Evolutionary conservation across 2,329 filamentous ascomycete species (phyloP).

Genomic region (Tolypocladium ovalisporum): DNA sequence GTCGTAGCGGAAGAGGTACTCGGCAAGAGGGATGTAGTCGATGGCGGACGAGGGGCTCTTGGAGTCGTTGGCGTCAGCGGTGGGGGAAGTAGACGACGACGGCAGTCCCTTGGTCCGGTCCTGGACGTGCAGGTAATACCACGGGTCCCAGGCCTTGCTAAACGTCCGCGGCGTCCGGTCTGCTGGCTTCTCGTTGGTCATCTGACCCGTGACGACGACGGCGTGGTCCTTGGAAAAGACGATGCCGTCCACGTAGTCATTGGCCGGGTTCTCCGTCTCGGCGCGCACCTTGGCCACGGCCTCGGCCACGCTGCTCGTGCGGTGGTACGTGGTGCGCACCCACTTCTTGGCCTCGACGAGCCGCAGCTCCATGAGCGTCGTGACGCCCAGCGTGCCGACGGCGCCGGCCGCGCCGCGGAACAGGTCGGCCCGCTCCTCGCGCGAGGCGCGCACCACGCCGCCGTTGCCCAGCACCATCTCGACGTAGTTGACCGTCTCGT

Average conservation of each 20-base stretch:
- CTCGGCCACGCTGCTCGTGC: slow-evolving; percentile 36
- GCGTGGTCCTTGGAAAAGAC: slow-evolving; percentile 51
- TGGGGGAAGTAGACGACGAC: not conserved
- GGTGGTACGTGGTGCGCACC: slow-evolving; percentile 52
- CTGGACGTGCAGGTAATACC: slow-evolving; percentile 65
- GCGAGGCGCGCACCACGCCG: slow-evolving; percentile 44
- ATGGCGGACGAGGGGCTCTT: slow-evolving; percentile 8
- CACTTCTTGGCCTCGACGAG: slow-evolving; percentile 49
- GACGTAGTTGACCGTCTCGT: slow-evolving; percentile 49
- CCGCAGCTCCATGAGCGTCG: slow-evolving; percentile 54
- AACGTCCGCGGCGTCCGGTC: slow-evolving; percentile 39
- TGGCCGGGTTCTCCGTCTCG: slow-evolving; percentile 29
- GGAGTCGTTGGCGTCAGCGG: slow-evolving; percentile 7
- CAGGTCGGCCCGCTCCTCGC: slow-evolving; percentile 36
- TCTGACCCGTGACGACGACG: slow-evolving; percentile 53
- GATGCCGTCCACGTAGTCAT: slow-evolving; percentile 67
- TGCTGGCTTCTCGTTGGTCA: slow-evolving; percentile 42
- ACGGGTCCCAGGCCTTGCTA: slow-evolving; percentile 52
- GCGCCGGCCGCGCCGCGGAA: slow-evolving; percentile 57
- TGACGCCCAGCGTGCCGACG: slow-evolving; percentile 57
- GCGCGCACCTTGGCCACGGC: slow-evolving; percentile 36
- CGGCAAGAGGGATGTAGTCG: slow-evolving; percentile 56
- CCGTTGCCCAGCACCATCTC: slow-evolving; percentile 63
- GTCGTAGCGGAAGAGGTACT: slow-evolving; percentile 71
- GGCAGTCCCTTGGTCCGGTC: slow-evolving; percentile 23